These are phyloP conservation scores for Termitomyces sp. DNA, from an alignment of 768 basidiomycete species.

Conservation along the genomic window DNA sequence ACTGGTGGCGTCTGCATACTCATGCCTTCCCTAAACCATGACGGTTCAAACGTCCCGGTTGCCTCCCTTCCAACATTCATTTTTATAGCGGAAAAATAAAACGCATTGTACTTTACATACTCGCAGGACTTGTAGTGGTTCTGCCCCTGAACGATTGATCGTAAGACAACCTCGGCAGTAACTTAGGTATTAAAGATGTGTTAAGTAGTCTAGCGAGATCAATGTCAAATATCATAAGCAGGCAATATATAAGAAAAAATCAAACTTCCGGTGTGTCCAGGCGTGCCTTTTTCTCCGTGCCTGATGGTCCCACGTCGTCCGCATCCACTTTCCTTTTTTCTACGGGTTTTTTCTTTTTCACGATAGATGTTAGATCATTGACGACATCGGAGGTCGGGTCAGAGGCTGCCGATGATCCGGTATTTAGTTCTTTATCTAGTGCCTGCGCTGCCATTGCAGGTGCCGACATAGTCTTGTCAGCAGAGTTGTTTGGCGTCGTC, in stretches of 20 bases:
- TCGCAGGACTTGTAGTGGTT: constrained; percentile 19
- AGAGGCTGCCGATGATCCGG: constrained; percentile 27
- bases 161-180: neutral
- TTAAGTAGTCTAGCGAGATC: neutral
- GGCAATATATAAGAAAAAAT: neutral
- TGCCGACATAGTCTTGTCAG: constrained; percentile 40
- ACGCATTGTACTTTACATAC: constrained; percentile 17
- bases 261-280: constrained; percentile 35
- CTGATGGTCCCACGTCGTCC: constrained; percentile 39
- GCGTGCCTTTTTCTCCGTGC: constrained; percentile 61
- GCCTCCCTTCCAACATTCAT: too few relatives aligned
- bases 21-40: too few relatives aligned
- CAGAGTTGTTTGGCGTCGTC: constrained; percentile 61
- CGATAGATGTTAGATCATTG: constrained; percentile 80
- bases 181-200: neutral
- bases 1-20: too few relatives aligned
- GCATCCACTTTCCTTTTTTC: constrained; percentile 72
- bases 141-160: constrained; percentile 17
- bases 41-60: too few relatives aligned
- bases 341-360: constrained; percentile 71
- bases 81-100: too few relatives aligned
- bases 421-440: constrained; percentile 67
- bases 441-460: constrained; percentile 68
- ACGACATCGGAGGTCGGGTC: constrained; percentile 39
- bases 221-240: constrained; percentile 2